Evolutionary conservation across 2,329 filamentous ascomycete genomes (phyloP).

Genomic region (Pseudonectria buxi): DNA sequence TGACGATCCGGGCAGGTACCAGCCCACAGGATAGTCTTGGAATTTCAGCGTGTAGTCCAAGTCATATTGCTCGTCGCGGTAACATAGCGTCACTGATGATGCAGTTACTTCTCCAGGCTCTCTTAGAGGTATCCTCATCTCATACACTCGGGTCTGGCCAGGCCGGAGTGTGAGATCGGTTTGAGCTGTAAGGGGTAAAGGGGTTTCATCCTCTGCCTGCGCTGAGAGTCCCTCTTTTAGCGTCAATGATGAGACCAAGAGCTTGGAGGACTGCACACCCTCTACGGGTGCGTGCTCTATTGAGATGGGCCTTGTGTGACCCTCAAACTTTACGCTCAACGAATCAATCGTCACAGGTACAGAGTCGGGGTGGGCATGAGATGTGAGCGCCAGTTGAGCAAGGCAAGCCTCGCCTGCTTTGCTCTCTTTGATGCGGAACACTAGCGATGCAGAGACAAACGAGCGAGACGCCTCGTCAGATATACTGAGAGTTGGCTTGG

Average conservation of each 20-base stretch:
- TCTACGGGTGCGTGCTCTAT: constrained; percentile 36
- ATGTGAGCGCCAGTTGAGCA: constrained; percentile 53
- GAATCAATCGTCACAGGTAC: constrained; percentile 45
- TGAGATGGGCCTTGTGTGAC: constrained; percentile 49
- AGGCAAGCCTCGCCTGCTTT: constrained; percentile 54
- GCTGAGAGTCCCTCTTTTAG: constrained; percentile 26
- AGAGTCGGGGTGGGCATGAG: constrained; percentile 47
- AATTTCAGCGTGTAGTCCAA: constrained; percentile 59
- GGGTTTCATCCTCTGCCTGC: constrained; percentile 22
- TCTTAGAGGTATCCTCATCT: constrained; percentile 65
- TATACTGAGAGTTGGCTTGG: constrained; percentile 44
- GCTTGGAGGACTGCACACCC: constrained; percentile 1
- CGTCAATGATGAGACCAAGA: constrained; percentile 21
- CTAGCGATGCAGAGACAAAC: constrained; percentile 48
- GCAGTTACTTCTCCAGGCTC: constrained; percentile 75
- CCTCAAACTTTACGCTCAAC: constrained; percentile 49
- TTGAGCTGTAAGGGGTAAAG: constrained; percentile 41
- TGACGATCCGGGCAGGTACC: constrained; percentile 40
- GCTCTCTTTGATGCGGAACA: constrained; percentile 51
- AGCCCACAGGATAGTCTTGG: constrained; percentile 36
- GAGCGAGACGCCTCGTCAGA: constrained; percentile 45
- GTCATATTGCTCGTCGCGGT: constrained; percentile 60
- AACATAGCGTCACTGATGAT: constrained; percentile 52
- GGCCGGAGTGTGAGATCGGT: constrained; percentile 61
- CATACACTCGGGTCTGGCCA: constrained; percentile 62